These are phyloP conservation scores for Solanum sparsipilum DNA, from an alignment of 257 asterid genomes.

Conservation along the genomic window DNA sequence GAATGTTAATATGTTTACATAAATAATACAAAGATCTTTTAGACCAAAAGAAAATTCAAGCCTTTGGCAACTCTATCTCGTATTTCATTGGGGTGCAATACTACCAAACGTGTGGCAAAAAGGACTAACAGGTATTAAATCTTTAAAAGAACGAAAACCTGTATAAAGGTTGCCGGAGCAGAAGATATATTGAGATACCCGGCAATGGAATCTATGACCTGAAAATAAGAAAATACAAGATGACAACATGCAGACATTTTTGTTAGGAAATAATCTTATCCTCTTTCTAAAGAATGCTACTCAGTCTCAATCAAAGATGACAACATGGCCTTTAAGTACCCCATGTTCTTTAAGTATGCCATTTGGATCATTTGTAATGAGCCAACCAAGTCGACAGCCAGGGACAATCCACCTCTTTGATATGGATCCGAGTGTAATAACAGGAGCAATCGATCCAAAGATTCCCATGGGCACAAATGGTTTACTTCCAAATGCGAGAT, in stretches of 20 bases:
- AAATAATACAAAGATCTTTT: background rate
- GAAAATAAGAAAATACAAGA: constrained; percentile 11
- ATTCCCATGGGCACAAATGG: constrained; percentile 42
- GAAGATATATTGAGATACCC: constrained; percentile 48
- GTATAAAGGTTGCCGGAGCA: constrained; percentile 66
- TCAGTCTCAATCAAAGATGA: background rate
- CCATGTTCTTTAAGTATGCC: constrained; percentile 28
- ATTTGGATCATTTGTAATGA: constrained; percentile 44
- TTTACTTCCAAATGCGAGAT: constrained; percentile 41
- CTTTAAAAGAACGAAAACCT: constrained; percentile 27
- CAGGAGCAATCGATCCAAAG: constrained; percentile 39
- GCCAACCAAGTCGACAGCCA: constrained; percentile 75
- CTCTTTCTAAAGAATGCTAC: no score
- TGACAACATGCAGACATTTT: background rate
- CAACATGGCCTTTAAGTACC: no score
- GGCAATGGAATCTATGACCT: constrained; percentile 63
- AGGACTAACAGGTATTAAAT: no score
- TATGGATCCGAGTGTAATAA: constrained; percentile 48
- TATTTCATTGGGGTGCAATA: no score
- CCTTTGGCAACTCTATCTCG: background rate
- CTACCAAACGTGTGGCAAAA: no score
- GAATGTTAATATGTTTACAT: no score
- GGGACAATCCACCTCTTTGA: constrained; percentile 76
- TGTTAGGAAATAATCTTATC: no score
- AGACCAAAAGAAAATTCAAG: background rate